Conservation (phyloP, 202 grass and related monocot genomes). For the Carex sylvatica region DNA sequence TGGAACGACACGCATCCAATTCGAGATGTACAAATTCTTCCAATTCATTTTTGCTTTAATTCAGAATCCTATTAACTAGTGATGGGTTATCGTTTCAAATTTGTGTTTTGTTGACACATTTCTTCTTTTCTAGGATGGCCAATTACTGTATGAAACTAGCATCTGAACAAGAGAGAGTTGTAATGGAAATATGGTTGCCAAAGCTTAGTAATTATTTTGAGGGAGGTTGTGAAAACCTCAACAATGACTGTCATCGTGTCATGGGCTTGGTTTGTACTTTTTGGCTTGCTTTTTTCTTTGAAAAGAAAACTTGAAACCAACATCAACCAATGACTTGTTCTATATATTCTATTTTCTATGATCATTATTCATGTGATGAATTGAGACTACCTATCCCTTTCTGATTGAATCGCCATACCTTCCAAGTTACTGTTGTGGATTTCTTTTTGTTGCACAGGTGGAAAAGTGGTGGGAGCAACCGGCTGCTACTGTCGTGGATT, state of each 20-base stretch:
- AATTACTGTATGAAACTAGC: slow-evolving; percentile 96
- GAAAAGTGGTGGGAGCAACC: slow-evolving; percentile 98
- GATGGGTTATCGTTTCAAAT: slow-evolving; percentile 3
- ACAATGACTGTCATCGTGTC: slow-evolving; percentile 67
- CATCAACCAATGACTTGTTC: background rate
- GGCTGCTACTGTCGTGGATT: slow-evolving; percentile 81
- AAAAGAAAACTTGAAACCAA: slow-evolving; percentile 1
- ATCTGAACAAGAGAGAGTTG: slow-evolving; percentile 79
- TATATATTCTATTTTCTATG: background rate
- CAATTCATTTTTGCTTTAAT: background rate
- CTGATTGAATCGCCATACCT: background rate
- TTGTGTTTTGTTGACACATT: slow-evolving; percentile 17
- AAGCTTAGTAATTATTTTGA: slow-evolving; percentile 77
- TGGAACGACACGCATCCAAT: too few species aligned
- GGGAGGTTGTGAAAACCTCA: slow-evolving; percentile 75
- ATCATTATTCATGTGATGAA: background rate
- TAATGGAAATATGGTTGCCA: slow-evolving; percentile 76
- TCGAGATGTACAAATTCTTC: slow-evolving; percentile 60
- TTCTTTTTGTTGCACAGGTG: slow-evolving; percentile 41
- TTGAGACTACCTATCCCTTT: background rate
- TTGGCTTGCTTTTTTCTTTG: background rate
- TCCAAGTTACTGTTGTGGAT: slow-evolving; percentile 3
- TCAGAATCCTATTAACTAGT: background rate
- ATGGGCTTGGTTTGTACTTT: slow-evolving; percentile 68
- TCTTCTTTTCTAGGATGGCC: slow-evolving; percentile 63